Base-by-base conservation (phyloP, 164 flowering plant species). In the Magnolia kwangsiensis region DNA sequence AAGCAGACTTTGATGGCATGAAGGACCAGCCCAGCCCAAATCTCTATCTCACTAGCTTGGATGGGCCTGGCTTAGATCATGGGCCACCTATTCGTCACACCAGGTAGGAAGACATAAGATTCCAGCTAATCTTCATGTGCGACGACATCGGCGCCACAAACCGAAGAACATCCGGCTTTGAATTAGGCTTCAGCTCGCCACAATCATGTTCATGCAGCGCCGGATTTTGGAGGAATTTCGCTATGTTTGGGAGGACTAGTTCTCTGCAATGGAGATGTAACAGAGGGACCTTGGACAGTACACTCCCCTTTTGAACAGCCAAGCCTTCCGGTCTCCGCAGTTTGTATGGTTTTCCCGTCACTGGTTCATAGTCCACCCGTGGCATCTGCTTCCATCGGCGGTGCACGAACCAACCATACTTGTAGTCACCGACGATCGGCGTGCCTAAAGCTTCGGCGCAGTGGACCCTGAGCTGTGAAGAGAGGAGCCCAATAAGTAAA, bases 121-220 rank as follows among this genome's bases (percentile, higher is more conserved):
- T 92, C 98, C 98, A 95, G 83, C 97, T 93, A 45, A 95, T 95
- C 84, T 87, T 92, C 98, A 95, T 95, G 81, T 92, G 98, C 50
- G 90, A 84, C 20, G 99, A 94, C 97, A 93, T 93, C 6, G 89
- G 74, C 45, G 92, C 98, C 50, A 95, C 96, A 79, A 95, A 92
- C 37, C 96, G 87, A 45, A 92, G 91, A 45, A 89, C 71, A 81
- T 93, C 92, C 5, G 85, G 86, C 72, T 86, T 87, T 0, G 80
- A 64, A 58, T 82, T 78, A 63, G 78, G 51, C 64, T 68, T 72
- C 0, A 72, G 70, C 1, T 59, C 23, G 50, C 72, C 31, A 21
- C 61, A 51, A 63, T 77, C 74, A 5, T 85, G 64, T 51, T 76
- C 72, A 24, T 59, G 51, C 18, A 11, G 18, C 29, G 73, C 80